Evolutionary conservation across 2,329 filamentous ascomycete species (phyloP).

Genomic region (Sporothrix protearum): DNA sequence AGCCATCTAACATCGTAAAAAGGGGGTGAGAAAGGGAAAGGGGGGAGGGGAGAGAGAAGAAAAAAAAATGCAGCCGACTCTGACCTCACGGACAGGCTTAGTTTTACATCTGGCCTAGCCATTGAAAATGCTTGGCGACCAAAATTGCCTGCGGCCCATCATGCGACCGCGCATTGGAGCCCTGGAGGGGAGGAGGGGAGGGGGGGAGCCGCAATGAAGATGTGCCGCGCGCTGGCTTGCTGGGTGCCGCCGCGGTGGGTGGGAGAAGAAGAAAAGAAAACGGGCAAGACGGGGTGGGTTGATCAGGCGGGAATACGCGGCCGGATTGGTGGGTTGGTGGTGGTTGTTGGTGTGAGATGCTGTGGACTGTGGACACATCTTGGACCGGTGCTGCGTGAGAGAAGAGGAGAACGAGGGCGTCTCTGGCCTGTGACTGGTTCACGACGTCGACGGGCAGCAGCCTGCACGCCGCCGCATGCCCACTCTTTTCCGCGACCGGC

Average conservation of each 20-base stretch:
- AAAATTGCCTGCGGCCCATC: slow-evolving; percentile 25
- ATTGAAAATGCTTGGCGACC: slow-evolving; percentile 13
- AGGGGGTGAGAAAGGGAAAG: too few species aligned
- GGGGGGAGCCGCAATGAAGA: slow-evolving; percentile 16
- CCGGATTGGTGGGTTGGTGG: slow-evolving; percentile 17
- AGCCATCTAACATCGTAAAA: too few species aligned
- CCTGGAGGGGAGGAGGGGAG: not conserved
- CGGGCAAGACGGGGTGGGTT: slow-evolving; percentile 24
- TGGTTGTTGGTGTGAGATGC: not conserved
- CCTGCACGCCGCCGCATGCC: slow-evolving; percentile 6
- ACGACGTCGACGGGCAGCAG: not conserved
- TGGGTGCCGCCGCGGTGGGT: slow-evolving; percentile 17
- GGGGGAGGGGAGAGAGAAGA: not conserved
- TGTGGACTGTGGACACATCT: not conserved
- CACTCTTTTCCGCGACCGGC: slow-evolving; percentile 24
- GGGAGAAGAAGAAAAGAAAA: not conserved
- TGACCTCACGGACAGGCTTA: slow-evolving; percentile 7
- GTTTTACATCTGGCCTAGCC: not conserved
- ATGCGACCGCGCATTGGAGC: slow-evolving; percentile 22
- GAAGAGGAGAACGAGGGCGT: not conserved
- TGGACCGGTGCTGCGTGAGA: not conserved
- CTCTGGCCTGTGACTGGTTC: not conserved
- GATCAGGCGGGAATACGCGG: slow-evolving; percentile 23
- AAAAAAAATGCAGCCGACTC: not conserved
- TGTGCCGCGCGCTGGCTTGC: slow-evolving; percentile 5